phyloP scores from a whole-genome alignment of 352 stramenopile genomes.

The Salisapilia sapeloensis region DNA sequence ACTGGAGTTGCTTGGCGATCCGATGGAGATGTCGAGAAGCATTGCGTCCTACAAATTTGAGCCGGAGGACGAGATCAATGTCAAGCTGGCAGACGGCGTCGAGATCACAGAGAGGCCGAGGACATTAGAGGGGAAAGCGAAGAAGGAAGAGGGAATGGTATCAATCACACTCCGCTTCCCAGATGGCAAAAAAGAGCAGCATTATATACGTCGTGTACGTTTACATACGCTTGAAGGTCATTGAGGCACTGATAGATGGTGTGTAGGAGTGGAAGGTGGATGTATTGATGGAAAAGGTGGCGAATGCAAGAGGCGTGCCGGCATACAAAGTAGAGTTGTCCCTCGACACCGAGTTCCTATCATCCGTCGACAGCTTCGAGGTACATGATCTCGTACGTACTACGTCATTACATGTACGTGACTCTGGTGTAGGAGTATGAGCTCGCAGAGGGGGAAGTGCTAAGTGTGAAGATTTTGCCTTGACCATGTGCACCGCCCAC shows the following conservation, averaged over 20 bases:
- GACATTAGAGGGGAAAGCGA: background rate
- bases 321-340: conserved; percentile 13
- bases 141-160: background rate
- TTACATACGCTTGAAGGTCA: too few species aligned
- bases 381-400: too few species aligned
- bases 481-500: too few species aligned
- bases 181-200: background rate
- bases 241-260: too few species aligned
- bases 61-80: conserved; percentile 42
- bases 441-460: too few species aligned
- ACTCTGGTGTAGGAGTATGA: too few species aligned
- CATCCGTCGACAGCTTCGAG: conserved; percentile 15
- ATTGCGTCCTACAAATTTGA: conserved; percentile 32
- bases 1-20: conserved; percentile 25
- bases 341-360: conserved; percentile 38
- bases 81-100: conserved; percentile 20
- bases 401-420: too few species aligned
- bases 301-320: conserved; percentile 9
- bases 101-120: conserved; percentile 1
- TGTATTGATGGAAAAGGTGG: conserved; percentile 13
- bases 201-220: background rate
- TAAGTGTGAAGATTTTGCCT: too few species aligned
- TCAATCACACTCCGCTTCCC: background rate
- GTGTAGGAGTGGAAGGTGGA: conserved; percentile 11
- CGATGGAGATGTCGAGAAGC: conserved; percentile 16